Evolutionary conservation across 2,329 filamentous ascomycete genomes (phyloP), one percentile per base, ranked within the genome.

Genomic region (Fusarium ambrosium): DNA sequence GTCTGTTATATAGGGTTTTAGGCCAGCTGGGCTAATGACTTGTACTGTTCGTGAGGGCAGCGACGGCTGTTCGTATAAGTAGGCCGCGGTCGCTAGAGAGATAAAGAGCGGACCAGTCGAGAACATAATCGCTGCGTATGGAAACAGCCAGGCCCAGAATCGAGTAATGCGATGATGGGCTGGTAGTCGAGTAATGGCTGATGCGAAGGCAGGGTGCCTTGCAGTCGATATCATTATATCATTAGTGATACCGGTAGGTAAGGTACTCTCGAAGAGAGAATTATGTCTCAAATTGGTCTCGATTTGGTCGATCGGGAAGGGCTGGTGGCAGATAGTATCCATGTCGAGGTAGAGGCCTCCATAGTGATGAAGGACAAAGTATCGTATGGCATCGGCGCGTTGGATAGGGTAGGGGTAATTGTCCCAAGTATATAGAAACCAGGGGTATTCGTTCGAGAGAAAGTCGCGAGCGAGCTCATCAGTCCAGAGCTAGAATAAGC

Each of bases 71-170:
- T 85, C 83, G 43, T 87, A 85, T 81, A 91, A 90, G 82, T 93
- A 95, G 81, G 94, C 89, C 78, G 92, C 90, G 92, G 93, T 93
- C 71, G 94, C 89, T 29, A 95, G 88, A 65, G 90, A 93, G 51
- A 95, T 83, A 84, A 94, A 95, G 34, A 95, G 85, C 1, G 93
- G 93, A 0, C 93, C 93, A 0, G 93, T 94, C 27, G 90, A 91
- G 64, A 92, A 92, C 93, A 95, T 95, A 78, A 95, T 92, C 24
- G 92, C 94, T 79, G 94, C 92, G 82, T 95, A 95, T 4, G 84
- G 84, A 66, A 6, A 91, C 89, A 69, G 92, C 82, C 36, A 90
- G 80, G 78, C 76, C 93, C 93, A 95, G 75, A 89, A 89, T 73
- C 90, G 88, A 22, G 79, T 80, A 53, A 77, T 56, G 80, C 93